A percentile compares a stretch with the other conserved stretches of the same genome.
Conservation (phyloP, 2,329 filamentous ascomycete species). For the Fusarium devonianum region DNA sequence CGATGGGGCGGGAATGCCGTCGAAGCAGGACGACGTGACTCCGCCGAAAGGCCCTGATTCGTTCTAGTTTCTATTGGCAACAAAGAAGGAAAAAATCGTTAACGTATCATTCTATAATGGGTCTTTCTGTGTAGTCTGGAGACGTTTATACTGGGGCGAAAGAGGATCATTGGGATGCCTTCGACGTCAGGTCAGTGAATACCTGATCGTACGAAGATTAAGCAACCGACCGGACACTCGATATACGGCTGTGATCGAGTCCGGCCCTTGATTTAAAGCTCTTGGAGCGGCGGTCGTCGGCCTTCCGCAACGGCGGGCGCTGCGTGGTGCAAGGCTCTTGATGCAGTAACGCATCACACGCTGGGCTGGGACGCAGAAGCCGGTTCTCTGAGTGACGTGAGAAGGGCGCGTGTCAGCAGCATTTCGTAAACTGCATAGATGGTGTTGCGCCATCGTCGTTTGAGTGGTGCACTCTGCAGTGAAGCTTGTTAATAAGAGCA, state of each 20-base stretch:
- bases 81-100: constrained; percentile 10
- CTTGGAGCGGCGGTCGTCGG: constrained; percentile 4
- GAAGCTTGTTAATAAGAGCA: neutral
- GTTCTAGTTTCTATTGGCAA: constrained; percentile 5
- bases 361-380: too few relatives aligned
- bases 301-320: constrained; percentile 2
- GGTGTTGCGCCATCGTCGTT: constrained; percentile 24
- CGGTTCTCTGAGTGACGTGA: constrained; percentile 31
- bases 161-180: too few relatives aligned
- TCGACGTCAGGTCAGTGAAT: too few relatives aligned
- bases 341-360: too few relatives aligned
- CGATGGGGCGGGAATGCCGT: constrained; percentile 31
- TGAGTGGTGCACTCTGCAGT: constrained; percentile 22
- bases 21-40: constrained; percentile 23
- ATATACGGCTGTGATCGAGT: too few relatives aligned
- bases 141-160: too few relatives aligned
- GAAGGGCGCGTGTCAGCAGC: constrained; percentile 26
- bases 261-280: constrained; percentile 31
- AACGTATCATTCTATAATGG: constrained; percentile 1
- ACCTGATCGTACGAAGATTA: too few relatives aligned
- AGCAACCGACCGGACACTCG: too few relatives aligned
- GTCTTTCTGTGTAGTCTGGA: too few relatives aligned
- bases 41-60: constrained; percentile 14
- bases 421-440: constrained; percentile 35
- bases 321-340: too few relatives aligned